phyloP scores from a whole-genome alignment of 345 rosid genomes.

The Aurinia saxatilis region DNA sequence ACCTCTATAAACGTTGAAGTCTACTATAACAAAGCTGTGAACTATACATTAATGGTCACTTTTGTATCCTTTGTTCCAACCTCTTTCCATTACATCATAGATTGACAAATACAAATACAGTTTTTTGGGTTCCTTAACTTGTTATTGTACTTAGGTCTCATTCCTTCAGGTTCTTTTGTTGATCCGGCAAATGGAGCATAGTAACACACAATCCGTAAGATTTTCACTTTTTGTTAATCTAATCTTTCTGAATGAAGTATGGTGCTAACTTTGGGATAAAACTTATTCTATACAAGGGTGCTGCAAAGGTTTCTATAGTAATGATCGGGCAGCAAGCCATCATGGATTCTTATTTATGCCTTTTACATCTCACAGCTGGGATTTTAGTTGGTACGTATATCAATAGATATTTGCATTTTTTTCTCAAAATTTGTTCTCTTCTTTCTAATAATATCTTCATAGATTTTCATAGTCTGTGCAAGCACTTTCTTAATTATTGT shows the following conservation, averaged over 20 bases:
- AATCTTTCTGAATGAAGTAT: not conserved
- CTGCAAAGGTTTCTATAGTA: conserved; percentile 91
- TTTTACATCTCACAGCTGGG: conserved; percentile 91
- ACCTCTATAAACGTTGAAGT: conserved; percentile 93
- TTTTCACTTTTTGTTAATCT: not conserved
- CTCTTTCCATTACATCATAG: not conserved
- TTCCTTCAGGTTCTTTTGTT: conserved; percentile 92
- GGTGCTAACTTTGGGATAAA: conserved; percentile 2
- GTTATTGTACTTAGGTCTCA: conserved; percentile 51
- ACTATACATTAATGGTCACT: conserved; percentile 96
- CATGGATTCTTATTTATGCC: conserved; percentile 98
- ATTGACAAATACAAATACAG: not conserved
- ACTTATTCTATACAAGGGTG: conserved; percentile 50
- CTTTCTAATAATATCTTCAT: not conserved
- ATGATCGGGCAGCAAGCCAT: conserved; percentile 98
- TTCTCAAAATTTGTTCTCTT: not conserved
- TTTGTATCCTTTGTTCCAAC: conserved; percentile 81
- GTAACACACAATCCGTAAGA: conserved; percentile 95
- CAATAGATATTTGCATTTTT: not conserved
- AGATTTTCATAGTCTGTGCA: not conserved
- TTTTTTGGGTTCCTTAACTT: conserved; percentile 50
- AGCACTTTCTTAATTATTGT: not conserved
- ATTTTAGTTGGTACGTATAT: conserved; percentile 74
- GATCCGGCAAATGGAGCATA: conserved; percentile 95
- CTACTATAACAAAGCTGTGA: conserved; percentile 96